Base-by-base conservation (phyloP, 768 basidiomycete species). In the Cystobasidium onofrii region DNA sequence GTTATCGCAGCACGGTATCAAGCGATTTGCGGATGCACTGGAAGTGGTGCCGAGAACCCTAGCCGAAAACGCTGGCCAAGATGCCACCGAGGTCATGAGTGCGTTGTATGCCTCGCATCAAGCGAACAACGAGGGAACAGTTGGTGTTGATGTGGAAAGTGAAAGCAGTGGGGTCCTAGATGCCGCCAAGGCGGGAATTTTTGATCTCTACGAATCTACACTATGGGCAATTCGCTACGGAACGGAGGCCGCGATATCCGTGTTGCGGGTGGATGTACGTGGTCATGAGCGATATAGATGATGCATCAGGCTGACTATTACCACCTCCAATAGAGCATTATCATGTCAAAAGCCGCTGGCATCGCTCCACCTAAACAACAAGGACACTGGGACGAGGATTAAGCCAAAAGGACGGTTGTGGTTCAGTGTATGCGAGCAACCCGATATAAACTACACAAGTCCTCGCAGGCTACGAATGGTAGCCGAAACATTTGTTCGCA, bases 241-340 rank as follows among this genome's bases (percentile, higher is more conserved):
- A 18, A 92, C 92, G 0, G 92, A 96, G 80, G 91, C 92, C 20
- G 92, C 93, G 0, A 85, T 90, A 46, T 88, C 91, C 0, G 90
- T 96, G 34, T 86, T 99, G 69, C 90, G 89, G 75, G 96, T 99
- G 7, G 96, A 99, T 82, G 92, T 90, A 79, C 97, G 98, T 80
- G 96, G 83, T 92, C 91, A 74, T 25, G 34, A 43, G 3, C 25
- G 1, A 50, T 62, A 43, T 27, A 29, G 36, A 34, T 43, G 46
- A 55, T 23, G 18, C 4, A 52, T 1, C n/a, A 10, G 0, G 0
- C 36, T n/a, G 25, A 23, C 39, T 39, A 39, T 39, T 25, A 41
- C 10, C n/a, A 17, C 13, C 17, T n/a, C 33, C 20, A 39, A 12
- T 36, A 71, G 69, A 71, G 55, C 64, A 75, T 76, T 64, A 78